Evolutionary conservation across 139 green algal genomes (phyloP).

Genomic region (Edaphochlamys debaryana): DNA sequence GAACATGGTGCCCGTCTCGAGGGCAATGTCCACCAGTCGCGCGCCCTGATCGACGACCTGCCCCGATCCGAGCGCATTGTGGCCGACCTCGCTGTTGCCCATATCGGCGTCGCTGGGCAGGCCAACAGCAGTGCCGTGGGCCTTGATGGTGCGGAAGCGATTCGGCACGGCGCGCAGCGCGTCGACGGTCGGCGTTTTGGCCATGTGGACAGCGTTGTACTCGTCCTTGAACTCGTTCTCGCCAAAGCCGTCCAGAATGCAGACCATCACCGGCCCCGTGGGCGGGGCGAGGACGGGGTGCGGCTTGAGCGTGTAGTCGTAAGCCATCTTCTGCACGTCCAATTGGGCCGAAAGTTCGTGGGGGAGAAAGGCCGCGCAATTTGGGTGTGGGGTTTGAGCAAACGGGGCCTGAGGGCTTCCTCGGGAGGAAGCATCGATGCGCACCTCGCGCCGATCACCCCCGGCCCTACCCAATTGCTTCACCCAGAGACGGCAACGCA

Average conservation of each 20-base stretch:
- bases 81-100: slow-evolving; percentile 91
- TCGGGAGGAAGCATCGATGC: background rate
- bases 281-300: slow-evolving; percentile 70
- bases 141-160: slow-evolving; percentile 73
- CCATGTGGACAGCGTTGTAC: slow-evolving; percentile 84
- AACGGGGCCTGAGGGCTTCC: background rate
- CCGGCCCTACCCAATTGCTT: too few species aligned
- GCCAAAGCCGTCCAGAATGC: slow-evolving; percentile 85
- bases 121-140: slow-evolving; percentile 93
- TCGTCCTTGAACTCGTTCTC: slow-evolving; percentile 85
- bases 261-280: slow-evolving; percentile 78
- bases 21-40: slow-evolving; percentile 90
- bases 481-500: background rate
- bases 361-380: background rate
- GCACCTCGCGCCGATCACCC: too few species aligned
- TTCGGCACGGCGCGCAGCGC: slow-evolving; percentile 64
- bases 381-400: background rate
- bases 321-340: background rate
- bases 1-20: slow-evolving; percentile 86
- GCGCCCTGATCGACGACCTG: slow-evolving; percentile 95
- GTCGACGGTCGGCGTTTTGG: slow-evolving; percentile 82
- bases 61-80: slow-evolving; percentile 96
- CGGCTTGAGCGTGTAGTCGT: slow-evolving; percentile 62
- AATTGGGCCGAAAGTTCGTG: background rate
- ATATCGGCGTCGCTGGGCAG: slow-evolving; percentile 95